Evolutionary conservation across 2,329 filamentous ascomycete genomes (phyloP).

Genomic region (Piedraia hortae): DNA sequence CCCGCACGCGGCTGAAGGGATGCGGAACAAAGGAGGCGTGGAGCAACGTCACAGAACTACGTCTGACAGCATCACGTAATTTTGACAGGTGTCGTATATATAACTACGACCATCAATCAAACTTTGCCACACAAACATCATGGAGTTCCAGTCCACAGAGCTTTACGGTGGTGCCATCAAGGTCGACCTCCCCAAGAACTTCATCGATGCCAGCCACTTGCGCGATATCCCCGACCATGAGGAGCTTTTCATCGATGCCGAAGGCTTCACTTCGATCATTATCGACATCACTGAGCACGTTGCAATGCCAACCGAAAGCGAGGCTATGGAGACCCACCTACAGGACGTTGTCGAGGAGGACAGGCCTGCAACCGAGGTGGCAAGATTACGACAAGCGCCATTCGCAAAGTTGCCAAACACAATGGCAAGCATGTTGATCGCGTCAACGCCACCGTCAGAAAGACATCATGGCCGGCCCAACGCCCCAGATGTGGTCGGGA

Average conservation of each 20-base stretch:
- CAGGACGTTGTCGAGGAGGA: slow-evolving; percentile 17
- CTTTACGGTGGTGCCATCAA: slow-evolving; percentile 49
- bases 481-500: slow-evolving; percentile 27
- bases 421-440: slow-evolving; percentile 42
- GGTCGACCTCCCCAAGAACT: slow-evolving; percentile 37
- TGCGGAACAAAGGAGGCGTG: no score
- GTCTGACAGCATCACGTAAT: no score
- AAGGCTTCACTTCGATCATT: slow-evolving; percentile 66
- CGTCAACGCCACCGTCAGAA: slow-evolving; percentile 22
- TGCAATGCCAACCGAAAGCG: slow-evolving; percentile 34
- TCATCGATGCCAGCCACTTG: slow-evolving; percentile 46
- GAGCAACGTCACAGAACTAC: no score
- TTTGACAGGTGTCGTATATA: neutral
- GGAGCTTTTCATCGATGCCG: slow-evolving; percentile 67
- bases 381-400: slow-evolving; percentile 8
- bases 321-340: slow-evolving; percentile 28
- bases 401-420: slow-evolving; percentile 17
- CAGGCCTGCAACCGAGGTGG: slow-evolving; percentile 13
- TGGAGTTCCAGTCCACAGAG: slow-evolving; percentile 25
- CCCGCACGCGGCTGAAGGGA: no score
- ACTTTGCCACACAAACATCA: slow-evolving; percentile 1
- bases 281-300: slow-evolving; percentile 76
- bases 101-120: neutral
- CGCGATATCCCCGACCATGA: slow-evolving; percentile 65
- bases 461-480: slow-evolving; percentile 19